These are phyloP conservation scores for Cercospora zeina DNA, from an alignment of 2,329 filamentous ascomycete species.

Conservation along the genomic window DNA sequence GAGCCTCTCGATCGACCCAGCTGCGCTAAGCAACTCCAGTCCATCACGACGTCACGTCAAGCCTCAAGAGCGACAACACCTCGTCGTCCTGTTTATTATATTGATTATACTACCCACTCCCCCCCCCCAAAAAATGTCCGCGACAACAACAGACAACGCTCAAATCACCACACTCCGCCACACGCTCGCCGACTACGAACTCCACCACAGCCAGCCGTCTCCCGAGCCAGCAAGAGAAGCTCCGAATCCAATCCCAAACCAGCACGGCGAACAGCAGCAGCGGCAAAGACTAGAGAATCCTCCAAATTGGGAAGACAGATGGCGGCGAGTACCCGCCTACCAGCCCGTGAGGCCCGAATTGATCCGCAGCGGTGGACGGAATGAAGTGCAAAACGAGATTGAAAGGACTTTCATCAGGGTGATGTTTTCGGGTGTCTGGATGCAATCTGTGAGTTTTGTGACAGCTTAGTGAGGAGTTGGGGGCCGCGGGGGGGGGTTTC, in stretches of 20 bases:
- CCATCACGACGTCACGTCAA: neutral
- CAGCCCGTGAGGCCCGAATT: slow-evolving; percentile 50
- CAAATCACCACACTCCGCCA: slow-evolving; percentile 42
- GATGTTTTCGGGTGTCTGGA: slow-evolving; percentile 52
- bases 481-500: no score
- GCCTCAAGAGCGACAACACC: neutral
- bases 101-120: neutral
- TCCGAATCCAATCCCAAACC: slow-evolving; percentile 39
- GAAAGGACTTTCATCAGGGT: slow-evolving; percentile 53
- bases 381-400: slow-evolving; percentile 47
- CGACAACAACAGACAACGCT: slow-evolving; percentile 48
- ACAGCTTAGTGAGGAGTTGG: no score
- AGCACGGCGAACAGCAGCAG: slow-evolving; percentile 27
- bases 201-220: slow-evolving; percentile 44
- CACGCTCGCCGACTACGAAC: slow-evolving; percentile 50
- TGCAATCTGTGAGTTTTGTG: slow-evolving; percentile 45
- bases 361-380: slow-evolving; percentile 43
- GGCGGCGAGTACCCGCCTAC: slow-evolving; percentile 52
- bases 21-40: neutral
- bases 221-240: slow-evolving; percentile 34
- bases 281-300: slow-evolving; percentile 34
- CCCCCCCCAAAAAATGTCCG: slow-evolving; percentile 48
- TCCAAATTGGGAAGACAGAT: slow-evolving; percentile 50
- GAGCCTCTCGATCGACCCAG: neutral
- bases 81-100: neutral